Evolutionary conservation across 305 asterid genomes (phyloP).

Genomic region (Solanum chacoense): DNA sequence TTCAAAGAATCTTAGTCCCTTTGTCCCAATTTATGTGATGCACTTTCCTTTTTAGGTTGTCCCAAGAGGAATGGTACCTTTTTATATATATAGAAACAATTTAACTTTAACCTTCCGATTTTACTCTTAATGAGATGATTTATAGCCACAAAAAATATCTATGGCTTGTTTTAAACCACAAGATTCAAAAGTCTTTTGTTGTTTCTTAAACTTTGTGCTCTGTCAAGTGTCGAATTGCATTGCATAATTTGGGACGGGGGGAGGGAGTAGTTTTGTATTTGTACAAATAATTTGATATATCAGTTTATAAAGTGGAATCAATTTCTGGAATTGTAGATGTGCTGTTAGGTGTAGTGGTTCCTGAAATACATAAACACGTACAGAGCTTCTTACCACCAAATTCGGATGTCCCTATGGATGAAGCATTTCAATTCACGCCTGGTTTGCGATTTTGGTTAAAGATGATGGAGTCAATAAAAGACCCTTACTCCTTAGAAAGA

Average conservation of each 20-base stretch:
- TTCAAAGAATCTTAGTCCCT: neutral
- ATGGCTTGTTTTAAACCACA: neutral
- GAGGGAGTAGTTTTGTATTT: neutral
- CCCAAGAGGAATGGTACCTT: neutral
- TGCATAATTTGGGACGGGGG: neutral
- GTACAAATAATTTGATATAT: neutral
- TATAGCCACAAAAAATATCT: neutral
- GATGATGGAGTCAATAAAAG: conserved; percentile 70
- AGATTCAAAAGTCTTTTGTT: neutral
- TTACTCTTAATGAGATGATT: neutral
- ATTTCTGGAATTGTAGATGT: conserved; percentile 43
- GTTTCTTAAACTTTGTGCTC: neutral
- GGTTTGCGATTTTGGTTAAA: conserved; percentile 66
- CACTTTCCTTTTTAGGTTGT: conserved; percentile 7
- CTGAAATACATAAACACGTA: conserved; percentile 42
- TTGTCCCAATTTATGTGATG: neutral
- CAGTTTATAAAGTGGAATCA: neutral
- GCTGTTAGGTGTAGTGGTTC: conserved; percentile 55
- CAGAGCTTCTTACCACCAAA: conserved; percentile 33
- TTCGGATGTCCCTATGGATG: conserved; percentile 21
- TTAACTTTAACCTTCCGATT: neutral
- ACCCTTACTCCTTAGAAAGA: conserved; percentile 82
- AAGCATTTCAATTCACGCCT: conserved; percentile 39
- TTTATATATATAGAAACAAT: neutral
- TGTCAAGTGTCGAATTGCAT: neutral